phyloP scores from a whole-genome alignment of 2,329 filamentous ascomycete genomes.

The Botrytis medusae region DNA sequence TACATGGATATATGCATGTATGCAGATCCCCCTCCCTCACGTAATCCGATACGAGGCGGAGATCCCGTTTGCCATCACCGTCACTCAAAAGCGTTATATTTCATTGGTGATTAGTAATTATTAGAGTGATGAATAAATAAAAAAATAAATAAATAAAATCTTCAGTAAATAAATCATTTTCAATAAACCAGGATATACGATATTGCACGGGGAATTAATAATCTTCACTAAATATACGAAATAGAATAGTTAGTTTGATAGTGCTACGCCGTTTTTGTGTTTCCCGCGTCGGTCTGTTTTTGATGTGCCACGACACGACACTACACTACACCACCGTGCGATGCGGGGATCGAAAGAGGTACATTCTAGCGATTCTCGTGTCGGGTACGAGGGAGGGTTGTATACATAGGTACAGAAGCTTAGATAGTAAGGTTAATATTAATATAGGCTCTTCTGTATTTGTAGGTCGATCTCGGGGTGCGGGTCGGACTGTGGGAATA shows the following conservation, averaged over 20 bases:
- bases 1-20: background rate
- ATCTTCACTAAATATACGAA: background rate
- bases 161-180: background rate
- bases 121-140: background rate
- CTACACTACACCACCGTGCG: background rate
- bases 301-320: too few species aligned
- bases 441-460: background rate
- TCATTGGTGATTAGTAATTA: background rate
- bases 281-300: too few species aligned
- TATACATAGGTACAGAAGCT: background rate
- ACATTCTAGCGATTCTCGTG: background rate
- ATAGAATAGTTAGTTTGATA: too few species aligned
- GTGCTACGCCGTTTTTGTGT: too few species aligned
- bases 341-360: background rate
- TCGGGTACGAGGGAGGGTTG: background rate
- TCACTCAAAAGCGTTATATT: background rate
- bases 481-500: background rate
- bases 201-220: background rate
- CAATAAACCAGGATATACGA: background rate
- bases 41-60: constrained; percentile 19
- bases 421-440: background rate
- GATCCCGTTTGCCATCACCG: background rate
- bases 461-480: background rate
- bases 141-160: too few species aligned
- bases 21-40: constrained; percentile 4